Base-by-base conservation (phyloP, 2,329 filamentous ascomycete species). In the Westerdykella aurantiaca region DNA sequence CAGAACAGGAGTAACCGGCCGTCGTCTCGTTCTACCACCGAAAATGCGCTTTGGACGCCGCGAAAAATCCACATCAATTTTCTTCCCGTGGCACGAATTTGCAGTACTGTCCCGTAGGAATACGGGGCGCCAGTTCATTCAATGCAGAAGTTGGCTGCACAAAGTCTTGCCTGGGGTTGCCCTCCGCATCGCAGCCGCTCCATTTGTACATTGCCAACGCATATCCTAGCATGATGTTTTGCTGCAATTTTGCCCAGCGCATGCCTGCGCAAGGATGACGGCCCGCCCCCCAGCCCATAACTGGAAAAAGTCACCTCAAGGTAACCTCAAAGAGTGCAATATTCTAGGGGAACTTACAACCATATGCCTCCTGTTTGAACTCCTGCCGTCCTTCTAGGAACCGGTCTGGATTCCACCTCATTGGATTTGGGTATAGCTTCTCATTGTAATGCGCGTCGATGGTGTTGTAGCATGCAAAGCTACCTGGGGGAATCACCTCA, bases 241-340 rank as follows among this genome's bases (percentile, higher is more conserved):
- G 70, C 54, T 79, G 75, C 1, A 80, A 59, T 49, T 78, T 78
- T 1, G 77, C 76, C 55, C 79, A 77, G 42, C 65, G 68, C 67
- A 60, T 54, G 18, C 47, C 50, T 29, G 25, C 11, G 25, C 25
- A 29, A 12, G 25, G 25, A 29, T 29, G 25, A 9, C 25, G 25
- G 4, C 25, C 25, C 11, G 4, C 25, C 4, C 25, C 25, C 25
- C 25, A 29, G 4, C 25, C 25, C 11, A 16, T 29, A 25, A 5
- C 23, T 25, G 10, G 10, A 5, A 25, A 5, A 25, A 10, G 10
- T 5, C 23, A 29, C 11, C 4, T 29, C 25, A 29, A 29, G 10
- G 25, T 29, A 4, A 29, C 7, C 25, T 12, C 7, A 9, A 29
- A 29, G 7, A 7, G 10, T 29, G 25, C 7, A 29, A 29, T 10